Evolutionary conservation across 148 eudicot species (phyloP).

Genomic region (Agrostemma githago): DNA sequence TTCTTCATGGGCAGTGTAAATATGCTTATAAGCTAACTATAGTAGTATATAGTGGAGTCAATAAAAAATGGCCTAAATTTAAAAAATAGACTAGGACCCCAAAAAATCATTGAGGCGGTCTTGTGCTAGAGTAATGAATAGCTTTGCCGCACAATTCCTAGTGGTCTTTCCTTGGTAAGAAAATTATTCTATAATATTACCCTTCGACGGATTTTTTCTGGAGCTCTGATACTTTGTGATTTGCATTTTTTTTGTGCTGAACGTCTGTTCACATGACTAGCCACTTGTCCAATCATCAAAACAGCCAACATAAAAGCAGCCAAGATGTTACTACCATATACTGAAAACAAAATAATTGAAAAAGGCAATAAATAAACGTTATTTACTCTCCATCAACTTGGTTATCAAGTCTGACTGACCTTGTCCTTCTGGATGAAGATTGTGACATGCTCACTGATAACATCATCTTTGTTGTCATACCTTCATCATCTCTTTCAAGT

Average conservation of each 20-base stretch:
- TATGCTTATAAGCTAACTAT: no score
- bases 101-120: not conserved
- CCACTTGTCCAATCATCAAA: not conserved
- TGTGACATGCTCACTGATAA: conserved; percentile 56
- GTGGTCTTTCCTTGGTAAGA: not conserved
- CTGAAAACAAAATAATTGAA: not conserved
- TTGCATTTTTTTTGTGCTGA: not conserved
- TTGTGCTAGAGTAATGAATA: not conserved
- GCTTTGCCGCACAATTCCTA: not conserved
- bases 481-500: conserved; percentile 69
- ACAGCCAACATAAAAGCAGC: not conserved
- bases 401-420: conserved; percentile 59
- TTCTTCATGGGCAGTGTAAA: no score
- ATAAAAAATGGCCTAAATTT: not conserved
- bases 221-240: not conserved
- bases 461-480: conserved; percentile 48
- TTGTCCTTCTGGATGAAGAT: conserved; percentile 72
- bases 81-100: not conserved
- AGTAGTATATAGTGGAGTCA: not conserved
- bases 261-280: not conserved
- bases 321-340: not conserved
- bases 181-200: no score
- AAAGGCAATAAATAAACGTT: not conserved
- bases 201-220: not conserved
- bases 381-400: conserved; percentile 40